phyloP scores from a whole-genome alignment of 2,329 filamentous ascomycete species.

The Talaromyces sp. region DNA sequence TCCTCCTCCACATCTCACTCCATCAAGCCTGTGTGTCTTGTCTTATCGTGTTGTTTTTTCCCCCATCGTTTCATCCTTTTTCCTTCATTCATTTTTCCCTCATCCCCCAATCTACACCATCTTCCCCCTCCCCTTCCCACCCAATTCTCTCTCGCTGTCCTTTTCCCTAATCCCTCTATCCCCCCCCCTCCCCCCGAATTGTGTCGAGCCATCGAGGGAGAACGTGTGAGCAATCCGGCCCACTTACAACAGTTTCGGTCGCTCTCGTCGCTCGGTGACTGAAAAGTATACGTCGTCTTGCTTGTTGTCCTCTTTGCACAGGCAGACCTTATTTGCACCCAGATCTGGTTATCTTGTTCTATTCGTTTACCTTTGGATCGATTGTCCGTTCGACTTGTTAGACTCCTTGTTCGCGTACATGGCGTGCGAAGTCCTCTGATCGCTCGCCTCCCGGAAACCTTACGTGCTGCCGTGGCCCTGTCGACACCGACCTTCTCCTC shows the following conservation, averaged over 20 bases:
- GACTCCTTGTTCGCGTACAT: constrained; percentile 13
- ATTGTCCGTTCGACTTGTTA: constrained; percentile 20
- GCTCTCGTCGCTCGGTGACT: neutral
- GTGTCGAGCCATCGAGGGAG: neutral
- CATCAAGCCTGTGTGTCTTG: constrained; percentile 29
- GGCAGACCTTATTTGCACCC: constrained; percentile 1
- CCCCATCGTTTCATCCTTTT: constrained; percentile 7
- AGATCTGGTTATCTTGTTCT: constrained; percentile 18
- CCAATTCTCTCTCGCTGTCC: neutral
- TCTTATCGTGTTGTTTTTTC: constrained; percentile 18
- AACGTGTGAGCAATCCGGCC: neutral
- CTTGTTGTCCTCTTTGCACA: neutral
- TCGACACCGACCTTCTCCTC: constrained; percentile 24
- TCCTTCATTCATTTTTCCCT: constrained; percentile 20
- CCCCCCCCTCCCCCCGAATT: constrained; percentile 14
- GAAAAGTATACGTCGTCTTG: neutral
- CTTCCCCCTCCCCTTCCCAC: constrained; percentile 6
- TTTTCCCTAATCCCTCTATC: neutral
- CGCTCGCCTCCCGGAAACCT: constrained; percentile 24
- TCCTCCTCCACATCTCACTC: constrained; percentile 27
- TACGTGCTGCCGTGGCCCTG: constrained; percentile 12
- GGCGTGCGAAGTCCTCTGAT: constrained; percentile 19
- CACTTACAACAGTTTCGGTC: neutral
- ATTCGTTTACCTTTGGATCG: constrained; percentile 29
- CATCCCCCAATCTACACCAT: constrained; percentile 19